Conservation (phyloP, 148 eudicot genomes). For the Camellia granthamiana region DNA sequence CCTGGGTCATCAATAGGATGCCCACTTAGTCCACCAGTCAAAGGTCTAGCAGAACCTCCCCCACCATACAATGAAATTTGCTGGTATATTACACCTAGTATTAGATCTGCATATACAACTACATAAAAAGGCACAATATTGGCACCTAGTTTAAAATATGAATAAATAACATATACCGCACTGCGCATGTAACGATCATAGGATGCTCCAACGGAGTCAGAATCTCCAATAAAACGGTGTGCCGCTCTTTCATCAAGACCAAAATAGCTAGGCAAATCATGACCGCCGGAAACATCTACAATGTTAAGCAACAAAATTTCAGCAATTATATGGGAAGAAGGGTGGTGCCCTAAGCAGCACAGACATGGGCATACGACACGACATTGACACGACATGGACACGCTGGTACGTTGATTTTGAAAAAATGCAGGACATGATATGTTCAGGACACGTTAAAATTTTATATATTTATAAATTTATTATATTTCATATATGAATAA, state of each 20-base stretch:
- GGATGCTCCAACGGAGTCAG: slow-evolving; percentile 62
- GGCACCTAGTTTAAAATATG: slow-evolving; percentile 1
- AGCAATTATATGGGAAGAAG: neutral
- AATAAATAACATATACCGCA: slow-evolving; percentile 32
- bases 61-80: slow-evolving; percentile 54
- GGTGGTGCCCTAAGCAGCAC: too few relatives aligned
- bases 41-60: slow-evolving; percentile 48
- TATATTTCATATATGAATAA: too few relatives aligned
- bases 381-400: too few relatives aligned
- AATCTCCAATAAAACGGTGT: slow-evolving; percentile 50
- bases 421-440: too few relatives aligned
- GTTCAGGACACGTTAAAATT: too few relatives aligned
- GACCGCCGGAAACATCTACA: slow-evolving; percentile 59
- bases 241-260: slow-evolving; percentile 47
- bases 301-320: neutral
- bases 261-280: slow-evolving; percentile 51
- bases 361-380: too few relatives aligned
- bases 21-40: slow-evolving; percentile 42
- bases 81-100: slow-evolving; percentile 27
- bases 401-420: too few relatives aligned
- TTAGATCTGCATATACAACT: slow-evolving; percentile 9
- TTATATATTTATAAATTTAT: too few relatives aligned
- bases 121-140: neutral
- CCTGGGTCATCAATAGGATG: slow-evolving; percentile 48
- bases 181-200: slow-evolving; percentile 66